Evolutionary conservation across 2,329 filamentous ascomycete genomes (phyloP), one percentile per base, ranked within the genome.

Genomic region (Bipolaris gigantea): DNA sequence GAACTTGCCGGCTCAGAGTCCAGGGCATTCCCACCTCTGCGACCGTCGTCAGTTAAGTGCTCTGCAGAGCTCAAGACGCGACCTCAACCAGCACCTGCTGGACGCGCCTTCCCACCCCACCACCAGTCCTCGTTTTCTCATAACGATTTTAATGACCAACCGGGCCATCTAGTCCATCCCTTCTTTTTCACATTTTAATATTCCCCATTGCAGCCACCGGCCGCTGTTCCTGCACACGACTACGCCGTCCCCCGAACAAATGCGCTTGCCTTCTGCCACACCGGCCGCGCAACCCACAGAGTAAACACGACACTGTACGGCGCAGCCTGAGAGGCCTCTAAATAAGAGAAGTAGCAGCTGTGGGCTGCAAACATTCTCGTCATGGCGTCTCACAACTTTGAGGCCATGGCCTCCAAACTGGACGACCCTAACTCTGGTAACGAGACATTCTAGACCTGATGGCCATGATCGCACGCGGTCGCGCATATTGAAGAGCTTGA

Each of bases 341-440:
- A 39, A 40, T 42, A 63, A 53, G 53, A 44, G 49, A 55, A 55
- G 56, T 16, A 57, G 67, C 64, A 62, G 65, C 64, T 58, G 46
- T 38, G 35, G 49, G 67, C 67, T 66, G 66, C 65, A 51, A 54
- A 55, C 41, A 44, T 39, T 46, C 50, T 59, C 62, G 64, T 48
- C 58, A 75, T 75, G 73, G 71, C 72, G 50, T 63, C 67, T 32
- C 73, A 75, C 63, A 77, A 75, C 67, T 74, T 80, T 52, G 78
- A 80, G 61, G 72, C 73, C 38, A 76, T 76, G 67, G 77, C 78
- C 66, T 69, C 72, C 48, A 80, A 79, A 71, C 75, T 80, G 47
- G 74, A 76, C 41, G 78, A 80, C 59, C 71, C 63, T 58, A 72
- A 61, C 59, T 69, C 65, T 60, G 73, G 73, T 75, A 73, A 73